Conservation (phyloP, 139 green algal genomes). For the Chlamydomonas sp. region DNA sequence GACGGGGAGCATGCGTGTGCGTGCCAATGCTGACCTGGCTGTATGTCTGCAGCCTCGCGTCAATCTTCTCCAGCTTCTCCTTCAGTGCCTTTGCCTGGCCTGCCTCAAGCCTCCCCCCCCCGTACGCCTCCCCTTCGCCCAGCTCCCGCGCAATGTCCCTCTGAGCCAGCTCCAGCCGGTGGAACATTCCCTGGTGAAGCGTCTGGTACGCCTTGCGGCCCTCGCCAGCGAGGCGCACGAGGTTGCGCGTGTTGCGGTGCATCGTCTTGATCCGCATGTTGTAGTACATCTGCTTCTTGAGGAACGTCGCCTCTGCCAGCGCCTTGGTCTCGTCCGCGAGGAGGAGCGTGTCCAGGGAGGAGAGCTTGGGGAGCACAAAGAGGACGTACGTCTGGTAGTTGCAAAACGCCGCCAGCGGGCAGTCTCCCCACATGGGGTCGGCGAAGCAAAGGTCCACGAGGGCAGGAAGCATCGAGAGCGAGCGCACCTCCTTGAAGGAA, state of each 20-base stretch:
- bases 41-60: slow-evolving; percentile 1
- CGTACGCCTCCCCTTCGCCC: slow-evolving; percentile 12
- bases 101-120: neutral
- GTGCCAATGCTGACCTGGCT: slow-evolving; percentile 1
- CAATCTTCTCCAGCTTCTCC: slow-evolving; percentile 14
- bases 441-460: slow-evolving; percentile 64
- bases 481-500: slow-evolving; percentile 58
- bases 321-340: slow-evolving; percentile 56
- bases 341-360: slow-evolving; percentile 57
- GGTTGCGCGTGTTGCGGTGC: slow-evolving; percentile 39
- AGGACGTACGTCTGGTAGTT: slow-evolving; percentile 70
- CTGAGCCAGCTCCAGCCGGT: slow-evolving; percentile 21
- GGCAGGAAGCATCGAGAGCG: slow-evolving; percentile 35
- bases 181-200: slow-evolving; percentile 19
- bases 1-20: no score
- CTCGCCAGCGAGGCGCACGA: slow-evolving; percentile 33
- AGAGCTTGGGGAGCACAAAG: slow-evolving; percentile 44
- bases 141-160: slow-evolving; percentile 36
- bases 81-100: neutral
- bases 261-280: slow-evolving; percentile 78
- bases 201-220: slow-evolving; percentile 28
- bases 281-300: slow-evolving; percentile 86
- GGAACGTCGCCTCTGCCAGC: slow-evolving; percentile 60
- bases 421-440: slow-evolving; percentile 67
- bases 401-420: slow-evolving; percentile 52